Base-by-base conservation (phyloP, 192 early-diverging fungal genomes). In the Podila horticola region DNA sequence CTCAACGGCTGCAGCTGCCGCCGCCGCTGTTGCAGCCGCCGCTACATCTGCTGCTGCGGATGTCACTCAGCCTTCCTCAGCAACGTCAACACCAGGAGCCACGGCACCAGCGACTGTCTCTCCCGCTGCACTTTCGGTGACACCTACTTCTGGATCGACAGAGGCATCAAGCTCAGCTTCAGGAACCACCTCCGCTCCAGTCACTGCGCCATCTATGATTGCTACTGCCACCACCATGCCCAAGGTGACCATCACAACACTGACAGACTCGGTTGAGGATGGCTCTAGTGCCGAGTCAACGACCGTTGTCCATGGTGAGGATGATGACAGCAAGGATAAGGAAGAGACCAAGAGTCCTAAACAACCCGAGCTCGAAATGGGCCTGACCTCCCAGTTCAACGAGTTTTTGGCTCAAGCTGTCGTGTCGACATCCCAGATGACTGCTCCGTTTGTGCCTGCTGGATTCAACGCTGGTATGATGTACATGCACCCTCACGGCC, bases 331-430 rank as follows among this genome's bases (percentile, higher is more conserved):
- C 64, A 71, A 67, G 50, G 60, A 67, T 24, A 58, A 71, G 9
- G 19, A 60, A 41, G 66, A 55, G 51, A 26, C 66, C 31, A 64
- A 59, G 29, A 67, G 67, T 28, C 52, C 36, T 52, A 58, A 72
- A 24, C 72, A 73, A 22, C 77, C 63, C 10, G 29, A 33, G 15
- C 41, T 45, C 59, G 59, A 61, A 26, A 81, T 81, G 77, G 77
- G 77, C 24, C n/a, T 81, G 66, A 73, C 77, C 10, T 81, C 77
- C 9, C 77, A 81, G 62, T 81, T 81, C 58, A 81, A 81, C 60
- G 77, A 81, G 31, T 81, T 81, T 33, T 66, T 81, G 57, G 77
- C 77, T 2, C 77, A 81, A 28, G 77, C 77, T 0, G 71, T 81
- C 7, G 77, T 81, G 6, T 81, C 77, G 17, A 81, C 70, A 0